Evolutionary conservation across 257 asterid species (phyloP).

Genomic region (Craterostigma plantagineum): DNA sequence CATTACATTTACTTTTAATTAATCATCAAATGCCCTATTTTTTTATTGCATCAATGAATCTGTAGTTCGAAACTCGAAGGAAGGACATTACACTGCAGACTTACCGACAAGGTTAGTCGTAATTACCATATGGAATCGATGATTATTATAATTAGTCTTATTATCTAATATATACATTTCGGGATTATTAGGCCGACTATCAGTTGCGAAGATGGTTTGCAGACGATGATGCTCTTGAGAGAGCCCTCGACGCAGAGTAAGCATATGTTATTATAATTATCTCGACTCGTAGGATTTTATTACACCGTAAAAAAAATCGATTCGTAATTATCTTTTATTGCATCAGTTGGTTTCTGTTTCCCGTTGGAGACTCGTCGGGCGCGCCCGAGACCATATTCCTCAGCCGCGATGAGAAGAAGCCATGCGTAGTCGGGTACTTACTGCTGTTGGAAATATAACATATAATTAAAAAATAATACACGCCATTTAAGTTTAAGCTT

Average conservation of each 20-base stretch:
- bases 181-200: slow-evolving; percentile 44
- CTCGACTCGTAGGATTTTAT: too few species aligned
- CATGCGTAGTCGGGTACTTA: slow-evolving; percentile 54
- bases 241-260: slow-evolving; percentile 81
- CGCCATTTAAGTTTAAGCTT: too few species aligned
- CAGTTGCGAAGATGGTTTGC: slow-evolving; percentile 53
- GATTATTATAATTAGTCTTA: slow-evolving; percentile 3
- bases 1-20: background rate
- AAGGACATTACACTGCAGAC: slow-evolving; percentile 59
- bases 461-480: too few species aligned
- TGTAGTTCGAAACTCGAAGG: slow-evolving; percentile 87
- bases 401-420: slow-evolving; percentile 46
- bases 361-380: slow-evolving; percentile 33
- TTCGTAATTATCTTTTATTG: background rate
- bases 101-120: slow-evolving; percentile 68
- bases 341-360: slow-evolving; percentile 52
- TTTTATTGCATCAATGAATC: background rate
- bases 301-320: too few species aligned
- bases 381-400: slow-evolving; percentile 54
- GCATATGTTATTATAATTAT: slow-evolving; percentile 8
- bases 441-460: too few species aligned
- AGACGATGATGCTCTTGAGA: slow-evolving; percentile 80
- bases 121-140: background rate
- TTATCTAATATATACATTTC: slow-evolving; percentile 4
- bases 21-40: too few species aligned